These are phyloP conservation scores for Davidsoniella eucalypti DNA, from an alignment of 2,329 filamentous ascomycete genomes.

Conservation along the genomic window DNA sequence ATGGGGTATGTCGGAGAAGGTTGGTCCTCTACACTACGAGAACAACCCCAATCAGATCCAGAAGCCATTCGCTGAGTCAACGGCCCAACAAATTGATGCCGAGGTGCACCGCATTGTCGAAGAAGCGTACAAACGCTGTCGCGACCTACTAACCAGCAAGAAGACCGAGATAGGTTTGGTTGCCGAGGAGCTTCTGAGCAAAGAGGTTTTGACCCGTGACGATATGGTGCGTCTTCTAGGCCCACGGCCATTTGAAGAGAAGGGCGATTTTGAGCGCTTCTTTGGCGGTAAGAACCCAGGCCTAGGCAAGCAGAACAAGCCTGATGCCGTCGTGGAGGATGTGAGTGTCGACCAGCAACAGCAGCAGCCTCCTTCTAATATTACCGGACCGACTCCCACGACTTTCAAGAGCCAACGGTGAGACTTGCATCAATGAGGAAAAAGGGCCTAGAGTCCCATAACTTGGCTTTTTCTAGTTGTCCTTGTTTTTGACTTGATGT, in stretches of 20 bases:
- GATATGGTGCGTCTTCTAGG: conserved; percentile 85
- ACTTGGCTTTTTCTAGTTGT: too few relatives aligned
- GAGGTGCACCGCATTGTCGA: conserved; percentile 88
- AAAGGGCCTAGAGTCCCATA: too few relatives aligned
- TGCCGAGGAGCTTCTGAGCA: conserved; percentile 79
- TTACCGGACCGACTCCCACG: too few relatives aligned
- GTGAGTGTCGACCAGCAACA: too few relatives aligned
- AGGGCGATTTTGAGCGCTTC: conserved; percentile 84
- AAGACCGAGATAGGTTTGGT: conserved; percentile 78
- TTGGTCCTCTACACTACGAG: conserved; percentile 84
- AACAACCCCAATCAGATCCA: conserved; percentile 66
- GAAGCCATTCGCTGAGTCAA: conserved; percentile 93
- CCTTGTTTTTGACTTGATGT: too few relatives aligned
- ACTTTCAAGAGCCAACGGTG: too few relatives aligned
- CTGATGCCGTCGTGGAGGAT: conserved; percentile 17
- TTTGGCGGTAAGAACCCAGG: conserved; percentile 47
- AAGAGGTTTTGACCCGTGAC: conserved; percentile 82
- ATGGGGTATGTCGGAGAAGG: conserved; percentile 93
- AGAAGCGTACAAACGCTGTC: conserved; percentile 83
- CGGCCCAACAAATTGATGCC: conserved; percentile 76
- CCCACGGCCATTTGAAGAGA: conserved; percentile 65
- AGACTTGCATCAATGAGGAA: too few relatives aligned
- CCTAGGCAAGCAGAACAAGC: conserved; percentile 32
- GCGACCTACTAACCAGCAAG: conserved; percentile 65
- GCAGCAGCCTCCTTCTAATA: too few relatives aligned